Base-by-base conservation (phyloP, 176 grass and related monocot species). In the Rhynchospora breviuscula region DNA sequence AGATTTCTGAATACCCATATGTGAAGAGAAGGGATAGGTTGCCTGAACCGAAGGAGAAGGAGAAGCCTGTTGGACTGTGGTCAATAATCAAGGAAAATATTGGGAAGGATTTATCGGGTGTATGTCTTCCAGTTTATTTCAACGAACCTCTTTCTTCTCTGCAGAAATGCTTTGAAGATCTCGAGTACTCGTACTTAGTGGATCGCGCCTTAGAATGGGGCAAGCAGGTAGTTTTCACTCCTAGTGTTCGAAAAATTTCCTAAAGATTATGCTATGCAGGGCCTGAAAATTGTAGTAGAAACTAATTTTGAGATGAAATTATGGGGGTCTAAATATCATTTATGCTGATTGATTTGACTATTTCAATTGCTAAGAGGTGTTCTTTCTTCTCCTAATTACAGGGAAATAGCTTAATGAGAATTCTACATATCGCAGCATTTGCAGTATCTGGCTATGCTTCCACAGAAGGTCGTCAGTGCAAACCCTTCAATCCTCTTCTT, bases 31-130 rank as follows among this genome's bases (percentile, higher is more conserved):
- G 94, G 82, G 87, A 94, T 68, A 94, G 89, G 79, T 83, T 97
- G 85, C 94, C 94, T 6, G 92, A 97, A 19, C 94, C 94, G 2
- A 97, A 92, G 80, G 94, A 97, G 79, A 97, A 92, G 83, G 94
- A 97, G 73, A 97, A 89, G 44, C 94, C 92, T 47, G 78, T 97
- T 87, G 94, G 94, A 48, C 88, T 98, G 62, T 98, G 95, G 95
- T 98, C 95, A 79, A 98, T 98, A 89, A 98, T 98, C 61, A 98
- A 91, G 92, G 95, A 98, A 85, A 98, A 98, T 85, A 94, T 98
- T 33, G 95, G 95, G 53, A 98, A 98, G 84, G 95, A 98, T 86
- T 89, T 98, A 59, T 94, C 95, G 1, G 92, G 95, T 84, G 95
- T 98, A 56, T 98, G 95, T 48, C 87, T 98, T 71, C 95, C 95